These are phyloP conservation scores for Porcisia hertigi DNA, from an alignment of 208 protist species.

Conservation along the genomic window DNA sequence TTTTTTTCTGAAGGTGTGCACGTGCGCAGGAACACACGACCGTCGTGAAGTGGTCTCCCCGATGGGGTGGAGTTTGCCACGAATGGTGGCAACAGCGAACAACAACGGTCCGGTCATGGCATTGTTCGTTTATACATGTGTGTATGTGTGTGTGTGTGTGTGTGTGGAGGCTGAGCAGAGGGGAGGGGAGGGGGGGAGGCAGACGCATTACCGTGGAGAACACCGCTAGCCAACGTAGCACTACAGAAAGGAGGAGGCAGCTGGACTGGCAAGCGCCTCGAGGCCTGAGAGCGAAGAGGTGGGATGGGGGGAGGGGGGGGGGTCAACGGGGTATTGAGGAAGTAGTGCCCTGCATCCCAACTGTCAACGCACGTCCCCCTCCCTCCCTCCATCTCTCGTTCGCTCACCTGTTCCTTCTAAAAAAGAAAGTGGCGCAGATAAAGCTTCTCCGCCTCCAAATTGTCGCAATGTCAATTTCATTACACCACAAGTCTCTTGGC, in stretches of 20 bases:
- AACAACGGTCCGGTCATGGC: neutral
- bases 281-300: neutral
- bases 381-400: neutral
- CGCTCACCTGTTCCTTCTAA: too few species aligned
- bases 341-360: neutral
- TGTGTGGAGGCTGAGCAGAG: neutral
- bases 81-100: neutral
- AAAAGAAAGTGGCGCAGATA: too few species aligned
- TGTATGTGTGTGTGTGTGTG: neutral
- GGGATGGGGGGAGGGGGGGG: neutral
- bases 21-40: neutral
- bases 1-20: neutral
- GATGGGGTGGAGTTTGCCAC: too few species aligned
- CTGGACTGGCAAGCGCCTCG: neutral
- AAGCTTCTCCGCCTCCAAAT: too few species aligned
- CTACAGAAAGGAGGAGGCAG: neutral
- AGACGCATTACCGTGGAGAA: neutral
- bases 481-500: neutral
- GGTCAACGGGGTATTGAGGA: neutral
- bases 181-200: neutral
- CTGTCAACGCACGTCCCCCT: neutral
- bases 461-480: neutral
- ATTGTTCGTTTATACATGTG: too few species aligned
- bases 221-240: neutral
- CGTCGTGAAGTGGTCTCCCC: neutral